These are phyloP conservation scores for Multifurca ochricompacta DNA, from an alignment of 768 basidiomycete species.

Conservation along the genomic window DNA sequence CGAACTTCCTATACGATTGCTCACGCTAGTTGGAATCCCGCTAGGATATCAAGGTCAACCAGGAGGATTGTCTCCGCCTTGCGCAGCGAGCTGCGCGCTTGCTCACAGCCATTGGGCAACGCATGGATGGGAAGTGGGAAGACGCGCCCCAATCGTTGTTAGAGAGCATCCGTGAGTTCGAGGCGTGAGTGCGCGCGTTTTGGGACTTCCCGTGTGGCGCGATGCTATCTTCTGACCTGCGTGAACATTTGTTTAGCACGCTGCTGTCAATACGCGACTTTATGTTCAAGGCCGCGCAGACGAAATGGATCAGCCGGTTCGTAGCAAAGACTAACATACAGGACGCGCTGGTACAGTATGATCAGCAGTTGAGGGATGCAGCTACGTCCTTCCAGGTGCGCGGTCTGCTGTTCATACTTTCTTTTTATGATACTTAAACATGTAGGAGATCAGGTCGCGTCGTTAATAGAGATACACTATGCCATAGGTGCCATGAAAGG, in stretches of 20 bases:
- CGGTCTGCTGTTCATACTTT: neutral
- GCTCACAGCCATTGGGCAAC: conserved; percentile 15
- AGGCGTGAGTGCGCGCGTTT: conserved; percentile 14
- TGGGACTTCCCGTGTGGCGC: neutral
- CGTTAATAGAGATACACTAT: conserved; percentile 23
- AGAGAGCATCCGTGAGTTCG: conserved; percentile 21
- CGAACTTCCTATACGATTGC: neutral
- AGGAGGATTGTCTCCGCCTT: conserved; percentile 18
- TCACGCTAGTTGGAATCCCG: neutral
- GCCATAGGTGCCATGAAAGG: conserved; percentile 9
- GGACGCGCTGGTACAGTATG: conserved; percentile 8
- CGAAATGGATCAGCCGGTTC: conserved; percentile 20
- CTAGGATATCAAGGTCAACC: conserved; percentile 20
- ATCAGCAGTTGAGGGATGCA: conserved; percentile 16
- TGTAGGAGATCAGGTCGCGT: conserved; percentile 11
- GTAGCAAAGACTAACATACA: conserved; percentile 18
- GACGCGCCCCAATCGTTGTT: conserved; percentile 19
- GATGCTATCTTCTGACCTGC: too few relatives aligned
- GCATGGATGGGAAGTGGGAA: conserved; percentile 24
- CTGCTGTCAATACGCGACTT: conserved; percentile 21
- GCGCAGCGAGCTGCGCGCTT: conserved; percentile 19
- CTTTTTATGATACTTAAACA: neutral
- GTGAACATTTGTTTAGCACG: too few relatives aligned
- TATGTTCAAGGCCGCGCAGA: conserved; percentile 17
- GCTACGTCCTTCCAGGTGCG: conserved; percentile 21